Base-by-base conservation (phyloP, 176 grass and related monocot genomes). In the Eremochloa ophiuroides region DNA sequence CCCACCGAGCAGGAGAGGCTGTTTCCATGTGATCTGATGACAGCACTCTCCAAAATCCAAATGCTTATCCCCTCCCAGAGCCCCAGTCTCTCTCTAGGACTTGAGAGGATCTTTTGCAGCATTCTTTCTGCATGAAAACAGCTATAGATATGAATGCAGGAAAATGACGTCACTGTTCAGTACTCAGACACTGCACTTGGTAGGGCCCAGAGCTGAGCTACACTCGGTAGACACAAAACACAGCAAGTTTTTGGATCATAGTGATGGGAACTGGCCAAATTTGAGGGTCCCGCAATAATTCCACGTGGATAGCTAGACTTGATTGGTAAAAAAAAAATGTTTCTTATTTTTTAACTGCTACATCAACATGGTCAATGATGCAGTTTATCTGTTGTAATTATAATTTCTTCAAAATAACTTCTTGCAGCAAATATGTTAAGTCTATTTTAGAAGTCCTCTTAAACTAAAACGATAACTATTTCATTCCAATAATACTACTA, bases 81-180 rank as follows among this genome's bases (percentile, higher is more conserved):
- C 5, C 37, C 4, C 20, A 37, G 29, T 73, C 16, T 64, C 41
- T 65, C 73, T 63, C 80, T 48, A 78, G 46, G 74, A 71, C 22
- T 30, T 26, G 75, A 66, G 44, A 59, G 66, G 47, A 88, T 84
- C 59, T 79, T 79, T 44, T 74, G 75, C 74, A 74, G 75, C 69
- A 74, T 78, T 20, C 75, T 67, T 74, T 69, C 75, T 59, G 47
- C 75, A 75, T 80, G 59, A 73, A 73, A 74, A 56, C 43, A 43
- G 76, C 27, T 47, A 55, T 66, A 55, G 42, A 65, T 53, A 64
- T 65, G 59, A 64, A 80, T 56, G 76, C 67, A 58, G 7, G 66
- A 83, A 77, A 66, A 58, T 79, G 69, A 71, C 81, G 23, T 33
- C 75, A 58, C n/a, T 66, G 9, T 30, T 40, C 29, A 40, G 48